Evolutionary conservation across 169 alveolate genomes (phyloP), one percentile per base, ranked within the genome.

Genomic region (Eimeria falciformis): DNA sequence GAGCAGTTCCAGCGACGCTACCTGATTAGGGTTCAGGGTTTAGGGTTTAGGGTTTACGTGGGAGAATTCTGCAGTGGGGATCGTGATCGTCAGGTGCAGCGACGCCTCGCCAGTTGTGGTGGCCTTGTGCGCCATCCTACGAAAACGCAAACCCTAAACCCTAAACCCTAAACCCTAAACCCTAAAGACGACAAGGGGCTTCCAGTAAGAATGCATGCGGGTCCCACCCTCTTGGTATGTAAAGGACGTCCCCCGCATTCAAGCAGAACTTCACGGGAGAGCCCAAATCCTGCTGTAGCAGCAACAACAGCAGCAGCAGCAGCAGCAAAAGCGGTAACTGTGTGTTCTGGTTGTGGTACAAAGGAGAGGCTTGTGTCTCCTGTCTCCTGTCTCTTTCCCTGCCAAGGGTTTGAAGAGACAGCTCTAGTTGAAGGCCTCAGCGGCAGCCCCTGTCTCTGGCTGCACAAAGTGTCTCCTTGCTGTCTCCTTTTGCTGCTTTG

Each of bases 141-240:
- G 25, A 66, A 66, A 66, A 37, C 78, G 47, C 18, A 66, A 66
- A 66, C 78, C 78, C 78, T 66, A 66, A 66, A 23, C 78, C 45
- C 46, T 7, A 66, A 25, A 18, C n/a, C 14, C 17, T n/a, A 66
- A 66, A 33, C 40, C 46, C 78, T 18, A 23, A 18, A 27, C 46
- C 78, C 71, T 18, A 11, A 62, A 29, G 9, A 1, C 23, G 71
- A 14, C 25, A 7, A 62, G 25, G 40, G 27, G 29, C 27, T 23
- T 0, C 40, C 71, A 62, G 29, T n/a, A 11, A 62, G 71, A 29
- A 29, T 33, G 25, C 18, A 14, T 12, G 71, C 27, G 9, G 27
- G 71, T 3, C 71, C 23, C 40, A 92, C 94, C 94, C 94, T 65
- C 94, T 45, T 58, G 94, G 94, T 43, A 92, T 82, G 78, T 92